These are phyloP conservation scores for Mycena venus DNA, from an alignment of 768 basidiomycete species.

Conservation along the genomic window DNA sequence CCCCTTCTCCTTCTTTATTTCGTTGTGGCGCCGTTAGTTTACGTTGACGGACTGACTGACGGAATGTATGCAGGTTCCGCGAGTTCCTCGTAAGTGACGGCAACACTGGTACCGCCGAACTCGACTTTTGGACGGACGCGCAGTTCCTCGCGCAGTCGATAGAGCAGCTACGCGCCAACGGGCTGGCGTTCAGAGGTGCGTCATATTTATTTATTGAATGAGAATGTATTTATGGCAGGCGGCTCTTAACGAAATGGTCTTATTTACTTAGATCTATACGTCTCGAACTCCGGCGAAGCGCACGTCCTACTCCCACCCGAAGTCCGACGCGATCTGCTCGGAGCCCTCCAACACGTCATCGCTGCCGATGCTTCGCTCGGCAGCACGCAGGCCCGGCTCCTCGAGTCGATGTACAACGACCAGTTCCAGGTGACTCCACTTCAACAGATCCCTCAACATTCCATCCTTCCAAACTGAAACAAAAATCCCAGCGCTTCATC, in stretches of 20 bases:
- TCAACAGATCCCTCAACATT: background rate
- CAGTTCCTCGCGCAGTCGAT: constrained; percentile 22
- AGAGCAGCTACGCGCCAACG: background rate
- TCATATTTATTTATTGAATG: too few relatives aligned
- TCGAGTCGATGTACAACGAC: constrained; percentile 30
- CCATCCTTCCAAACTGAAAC: background rate
- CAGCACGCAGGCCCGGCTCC: constrained; percentile 14
- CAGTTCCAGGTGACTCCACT: constrained; percentile 33
- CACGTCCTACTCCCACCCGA: constrained; percentile 5
- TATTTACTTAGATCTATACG: constrained; percentile 24
- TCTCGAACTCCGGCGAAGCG: constrained; percentile 1
- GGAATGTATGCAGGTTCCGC: constrained; percentile 29
- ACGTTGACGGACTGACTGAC: background rate
- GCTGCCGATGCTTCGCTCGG: constrained; percentile 13
- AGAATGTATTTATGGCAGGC: too few relatives aligned
- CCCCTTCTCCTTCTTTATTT: background rate
- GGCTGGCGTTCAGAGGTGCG: constrained; percentile 23
- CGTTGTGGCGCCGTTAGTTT: too few relatives aligned
- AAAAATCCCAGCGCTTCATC: constrained; percentile 21
- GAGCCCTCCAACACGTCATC: constrained; percentile 23
- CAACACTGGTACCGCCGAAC: background rate
- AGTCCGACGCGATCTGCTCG: constrained; percentile 22
- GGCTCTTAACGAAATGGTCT: background rate
- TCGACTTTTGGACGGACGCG: constrained; percentile 31
- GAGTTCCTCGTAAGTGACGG: constrained; percentile 24